Conservation (phyloP, 306 rosid species). For the Coriaria nepalensis region DNA sequence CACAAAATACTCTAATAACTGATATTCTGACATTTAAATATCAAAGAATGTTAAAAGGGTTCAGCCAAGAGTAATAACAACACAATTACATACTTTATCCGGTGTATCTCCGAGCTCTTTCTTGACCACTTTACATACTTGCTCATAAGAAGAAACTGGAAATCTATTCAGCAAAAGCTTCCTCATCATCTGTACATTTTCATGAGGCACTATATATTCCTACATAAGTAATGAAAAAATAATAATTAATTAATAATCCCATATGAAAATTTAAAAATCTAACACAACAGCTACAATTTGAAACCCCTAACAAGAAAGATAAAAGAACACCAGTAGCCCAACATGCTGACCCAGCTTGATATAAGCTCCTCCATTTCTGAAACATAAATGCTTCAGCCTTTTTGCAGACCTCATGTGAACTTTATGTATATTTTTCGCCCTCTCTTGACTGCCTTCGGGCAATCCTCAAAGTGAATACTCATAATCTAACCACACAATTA, state of each 20-base stretch:
- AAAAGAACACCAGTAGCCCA: conserved; percentile 66
- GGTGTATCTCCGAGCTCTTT: conserved; percentile 81
- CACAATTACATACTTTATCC: conserved; percentile 41
- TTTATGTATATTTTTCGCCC: conserved; percentile 48
- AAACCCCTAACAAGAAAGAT: too few species aligned
- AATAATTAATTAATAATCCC: too few species aligned
- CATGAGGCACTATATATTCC: conserved; percentile 86
- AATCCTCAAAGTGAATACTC: conserved; percentile 74
- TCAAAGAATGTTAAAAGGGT: too few species aligned
- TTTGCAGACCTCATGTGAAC: conserved; percentile 87
- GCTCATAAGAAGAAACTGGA: conserved; percentile 87
- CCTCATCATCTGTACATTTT: conserved; percentile 77
- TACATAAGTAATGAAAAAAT: conserved; percentile 12
- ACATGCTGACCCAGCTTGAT: conserved; percentile 95
- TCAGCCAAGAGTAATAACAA: too few species aligned
- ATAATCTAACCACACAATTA: conserved; percentile 40
- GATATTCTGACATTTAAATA: too few species aligned
- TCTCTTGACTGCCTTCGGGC: conserved; percentile 59
- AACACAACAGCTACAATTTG: too few species aligned
- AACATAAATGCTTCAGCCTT: conserved; percentile 70
- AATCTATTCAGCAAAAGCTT: conserved; percentile 84
- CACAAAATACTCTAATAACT: too few species aligned
- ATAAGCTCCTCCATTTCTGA: conserved; percentile 85
- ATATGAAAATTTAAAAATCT: too few species aligned
- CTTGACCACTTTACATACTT: conserved; percentile 64